Percentiles rank a stretch among this genome's conserved stretches.
Conservation (phyloP, 352 stramenopile species). For the Blastocystis sp. region DNA sequence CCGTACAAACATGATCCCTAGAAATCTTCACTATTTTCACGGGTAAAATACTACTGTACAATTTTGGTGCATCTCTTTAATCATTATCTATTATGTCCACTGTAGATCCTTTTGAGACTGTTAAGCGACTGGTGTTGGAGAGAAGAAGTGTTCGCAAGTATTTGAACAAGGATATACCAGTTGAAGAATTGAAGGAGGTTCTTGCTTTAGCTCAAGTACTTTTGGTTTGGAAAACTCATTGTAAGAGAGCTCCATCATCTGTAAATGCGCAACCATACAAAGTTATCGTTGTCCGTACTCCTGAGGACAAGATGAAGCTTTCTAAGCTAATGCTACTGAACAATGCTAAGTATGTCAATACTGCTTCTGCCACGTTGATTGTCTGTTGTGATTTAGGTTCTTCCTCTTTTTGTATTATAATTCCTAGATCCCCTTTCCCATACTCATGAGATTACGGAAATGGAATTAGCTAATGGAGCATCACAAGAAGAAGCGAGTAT, state of each 20-base stretch:
- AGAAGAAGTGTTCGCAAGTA: conserved; percentile 65
- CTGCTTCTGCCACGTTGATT: conserved; percentile 50
- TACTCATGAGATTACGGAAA: conserved; percentile 27
- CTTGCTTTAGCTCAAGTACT: conserved; percentile 34
- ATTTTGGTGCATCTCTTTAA: too few species aligned
- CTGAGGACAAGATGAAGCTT: conserved; percentile 55
- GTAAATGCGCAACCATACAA: conserved; percentile 62
- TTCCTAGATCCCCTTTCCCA: not conserved
- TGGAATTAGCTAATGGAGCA: conserved; percentile 7
- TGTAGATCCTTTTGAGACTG: conserved; percentile 40
- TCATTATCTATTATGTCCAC: not conserved
- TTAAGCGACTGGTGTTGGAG: conserved; percentile 52
- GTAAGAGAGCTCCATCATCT: conserved; percentile 45
- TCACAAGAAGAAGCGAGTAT: conserved; percentile 23
- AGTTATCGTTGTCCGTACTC: conserved; percentile 53
- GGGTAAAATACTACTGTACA: too few species aligned
- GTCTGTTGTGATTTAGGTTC: conserved; percentile 52
- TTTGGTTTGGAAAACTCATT: not conserved
- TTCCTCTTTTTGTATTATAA: not conserved
- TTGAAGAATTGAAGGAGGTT: conserved; percentile 58
- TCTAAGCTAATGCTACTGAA: conserved; percentile 38
- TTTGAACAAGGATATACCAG: conserved; percentile 60
- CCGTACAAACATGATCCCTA: too few species aligned
- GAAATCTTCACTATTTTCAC: too few species aligned
- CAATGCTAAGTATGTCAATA: conserved; percentile 40